phyloP scores from a whole-genome alignment of 306 rosid species.

The Pterocarpus santalinus region DNA sequence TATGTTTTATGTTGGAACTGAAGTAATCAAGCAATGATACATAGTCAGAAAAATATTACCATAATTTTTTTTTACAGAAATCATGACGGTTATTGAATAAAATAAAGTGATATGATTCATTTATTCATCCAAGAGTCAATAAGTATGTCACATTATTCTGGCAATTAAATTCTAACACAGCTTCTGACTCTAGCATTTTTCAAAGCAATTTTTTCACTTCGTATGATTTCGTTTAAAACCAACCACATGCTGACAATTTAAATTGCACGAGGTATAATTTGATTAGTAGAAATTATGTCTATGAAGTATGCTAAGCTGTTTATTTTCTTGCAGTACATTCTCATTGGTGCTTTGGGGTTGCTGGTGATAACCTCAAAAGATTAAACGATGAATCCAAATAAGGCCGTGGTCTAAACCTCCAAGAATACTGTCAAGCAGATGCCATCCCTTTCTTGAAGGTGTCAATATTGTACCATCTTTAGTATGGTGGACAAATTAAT shows the following conservation, averaged over 20 bases:
- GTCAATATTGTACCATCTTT: conserved; percentile 7
- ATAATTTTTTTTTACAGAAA: too few relatives aligned
- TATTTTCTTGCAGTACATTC: conserved; percentile 69
- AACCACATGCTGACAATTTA: background rate
- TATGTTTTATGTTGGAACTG: background rate
- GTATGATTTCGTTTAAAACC: background rate
- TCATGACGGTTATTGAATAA: too few relatives aligned
- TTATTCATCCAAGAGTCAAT: too few relatives aligned
- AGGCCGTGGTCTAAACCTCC: conserved; percentile 15
- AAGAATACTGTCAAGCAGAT: background rate
- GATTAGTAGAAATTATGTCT: background rate
- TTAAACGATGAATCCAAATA: conserved; percentile 42
- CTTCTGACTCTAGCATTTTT: background rate
- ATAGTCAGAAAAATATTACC: too few relatives aligned
- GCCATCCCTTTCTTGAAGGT: background rate
- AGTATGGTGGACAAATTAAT: conserved; percentile 28
- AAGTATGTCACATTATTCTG: background rate
- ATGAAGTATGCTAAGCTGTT: background rate
- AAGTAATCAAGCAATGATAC: background rate
- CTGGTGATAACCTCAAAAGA: conserved; percentile 85
- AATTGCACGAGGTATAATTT: background rate
- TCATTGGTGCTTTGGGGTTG: conserved; percentile 82
- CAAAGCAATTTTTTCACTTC: background rate
- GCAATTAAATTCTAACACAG: background rate
- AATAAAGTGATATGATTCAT: too few relatives aligned